These are phyloP conservation scores for Heliamphora exappendiculata DNA, from an alignment of 148 eudicot species.

Conservation along the genomic window DNA sequence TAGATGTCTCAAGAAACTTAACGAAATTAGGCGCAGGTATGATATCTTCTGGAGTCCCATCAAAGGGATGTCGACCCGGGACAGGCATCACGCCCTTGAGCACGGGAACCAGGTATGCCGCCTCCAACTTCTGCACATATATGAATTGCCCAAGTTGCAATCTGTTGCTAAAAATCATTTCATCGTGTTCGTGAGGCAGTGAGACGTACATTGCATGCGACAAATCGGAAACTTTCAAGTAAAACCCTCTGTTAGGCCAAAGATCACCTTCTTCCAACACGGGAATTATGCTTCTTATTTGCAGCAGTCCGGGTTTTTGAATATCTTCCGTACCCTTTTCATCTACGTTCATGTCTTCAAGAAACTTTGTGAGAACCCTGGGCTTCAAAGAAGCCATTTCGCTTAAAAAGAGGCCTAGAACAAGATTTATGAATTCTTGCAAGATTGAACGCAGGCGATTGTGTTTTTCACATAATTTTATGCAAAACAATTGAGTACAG, in stretches of 20 bases:
- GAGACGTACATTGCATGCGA: conserved; percentile 60
- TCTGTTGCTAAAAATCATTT: conserved; percentile 46
- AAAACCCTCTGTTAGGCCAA: conserved; percentile 62
- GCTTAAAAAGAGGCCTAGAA: background rate
- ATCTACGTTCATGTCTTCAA: conserved; percentile 34
- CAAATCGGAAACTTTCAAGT: conserved; percentile 54
- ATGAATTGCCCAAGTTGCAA: conserved; percentile 57
- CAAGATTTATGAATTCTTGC: background rate
- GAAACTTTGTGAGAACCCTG: conserved; percentile 41
- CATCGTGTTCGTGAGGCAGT: conserved; percentile 49
- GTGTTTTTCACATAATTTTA: no score
- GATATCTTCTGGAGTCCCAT: conserved; percentile 50
- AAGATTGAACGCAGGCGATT: no score
- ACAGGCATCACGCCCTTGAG: conserved; percentile 43
- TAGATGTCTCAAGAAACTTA: conserved; percentile 25
- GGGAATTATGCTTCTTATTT: conserved; percentile 63
- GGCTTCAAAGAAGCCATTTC: conserved; percentile 41
- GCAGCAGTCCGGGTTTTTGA: conserved; percentile 37
- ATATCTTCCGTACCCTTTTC: conserved; percentile 19
- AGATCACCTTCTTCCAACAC: conserved; percentile 50
- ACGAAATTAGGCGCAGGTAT: conserved; percentile 12
- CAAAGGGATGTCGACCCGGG: conserved; percentile 35
- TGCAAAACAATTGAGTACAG: background rate
- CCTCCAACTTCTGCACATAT: conserved; percentile 46
- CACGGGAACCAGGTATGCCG: conserved; percentile 40